phyloP scores from a whole-genome alignment of 129 eudicot species.

The Chrysanthemum makinoi region DNA sequence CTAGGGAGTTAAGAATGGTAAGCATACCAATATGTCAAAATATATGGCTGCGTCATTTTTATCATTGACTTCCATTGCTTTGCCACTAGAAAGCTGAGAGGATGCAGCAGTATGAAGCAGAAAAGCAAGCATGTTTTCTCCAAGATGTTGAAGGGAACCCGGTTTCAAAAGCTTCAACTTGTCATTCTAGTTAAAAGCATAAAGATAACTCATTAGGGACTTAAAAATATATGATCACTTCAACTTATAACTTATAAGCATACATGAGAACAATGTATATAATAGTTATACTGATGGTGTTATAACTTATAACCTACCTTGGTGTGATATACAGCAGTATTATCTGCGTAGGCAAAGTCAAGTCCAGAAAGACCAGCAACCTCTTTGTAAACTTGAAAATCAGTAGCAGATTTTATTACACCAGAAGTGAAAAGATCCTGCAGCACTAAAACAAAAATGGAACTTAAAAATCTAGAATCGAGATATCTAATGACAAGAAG shows the following conservation, averaged over 20 bases:
- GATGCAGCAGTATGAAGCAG: slow-evolving; percentile 72
- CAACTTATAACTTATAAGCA: not conserved
- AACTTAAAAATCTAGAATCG: slow-evolving; percentile 27
- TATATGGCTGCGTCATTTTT: slow-evolving; percentile 56
- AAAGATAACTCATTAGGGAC: slow-evolving; percentile 10
- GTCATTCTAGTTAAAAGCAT: slow-evolving; percentile 55
- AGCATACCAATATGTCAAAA: slow-evolving; percentile 86
- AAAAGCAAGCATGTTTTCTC: slow-evolving; percentile 96
- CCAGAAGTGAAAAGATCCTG: slow-evolving; percentile 96
- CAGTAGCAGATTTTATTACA: slow-evolving; percentile 90
- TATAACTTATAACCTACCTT: slow-evolving; percentile 50
- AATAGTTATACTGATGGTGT: not conserved
- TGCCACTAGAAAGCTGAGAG: slow-evolving; percentile 51
- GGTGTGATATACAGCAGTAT: slow-evolving; percentile 96
- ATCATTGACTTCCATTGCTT: slow-evolving; percentile 34
- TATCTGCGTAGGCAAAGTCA: slow-evolving; percentile 86
- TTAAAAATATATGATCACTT: slow-evolving; percentile 7
- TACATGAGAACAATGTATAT: not conserved
- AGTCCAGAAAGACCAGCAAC: slow-evolving; percentile 96
- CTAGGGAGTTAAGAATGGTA: not conserved
- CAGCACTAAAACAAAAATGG: slow-evolving; percentile 37
- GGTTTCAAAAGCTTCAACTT: slow-evolving; percentile 73
- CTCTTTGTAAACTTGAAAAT: slow-evolving; percentile 92
- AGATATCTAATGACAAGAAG: slow-evolving; percentile 4
- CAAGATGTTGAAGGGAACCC: slow-evolving; percentile 98